Percentiles rank a stretch among this genome's conserved stretches.
Conservation (phyloP, 345 rosid genomes). For the Eucalyptus lansdowneana region DNA sequence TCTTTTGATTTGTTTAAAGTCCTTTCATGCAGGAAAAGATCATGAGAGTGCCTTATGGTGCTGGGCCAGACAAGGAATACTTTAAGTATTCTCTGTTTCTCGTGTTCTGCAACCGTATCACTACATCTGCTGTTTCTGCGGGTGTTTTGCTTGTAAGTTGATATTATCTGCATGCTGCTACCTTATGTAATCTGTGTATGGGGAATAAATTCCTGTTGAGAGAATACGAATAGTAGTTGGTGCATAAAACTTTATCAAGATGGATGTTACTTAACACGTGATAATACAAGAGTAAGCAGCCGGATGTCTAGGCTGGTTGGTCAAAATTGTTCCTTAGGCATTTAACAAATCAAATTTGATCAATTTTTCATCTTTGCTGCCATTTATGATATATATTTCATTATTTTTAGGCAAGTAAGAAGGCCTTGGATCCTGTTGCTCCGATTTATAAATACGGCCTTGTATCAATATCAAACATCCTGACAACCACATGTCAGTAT, state of each 20-base stretch:
- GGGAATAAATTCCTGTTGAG: background rate
- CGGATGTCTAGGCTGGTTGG: background rate
- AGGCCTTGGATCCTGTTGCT: slow-evolving; percentile 83
- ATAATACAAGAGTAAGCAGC: background rate
- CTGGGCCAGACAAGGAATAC: slow-evolving; percentile 63
- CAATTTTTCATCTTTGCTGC: background rate
- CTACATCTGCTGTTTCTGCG: slow-evolving; percentile 87
- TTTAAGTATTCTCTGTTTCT: slow-evolving; percentile 82
- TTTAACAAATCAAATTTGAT: background rate
- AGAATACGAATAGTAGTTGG: background rate
- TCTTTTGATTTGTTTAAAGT: background rate
- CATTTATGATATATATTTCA: background rate
- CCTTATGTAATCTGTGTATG: background rate
- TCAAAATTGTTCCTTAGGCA: background rate
- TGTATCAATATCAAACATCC: slow-evolving; percentile 62
- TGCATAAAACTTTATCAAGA: background rate
- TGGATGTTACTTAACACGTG: background rate
- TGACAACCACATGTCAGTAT: slow-evolving; percentile 94
- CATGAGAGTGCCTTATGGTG: slow-evolving; percentile 86
- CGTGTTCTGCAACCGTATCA: slow-evolving; percentile 86
- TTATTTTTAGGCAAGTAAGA: slow-evolving; percentile 56
- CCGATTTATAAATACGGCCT: slow-evolving; percentile 79
- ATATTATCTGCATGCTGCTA: background rate
- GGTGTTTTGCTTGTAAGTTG: slow-evolving; percentile 44
- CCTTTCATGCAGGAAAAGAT: slow-evolving; percentile 63